Percentiles rank a stretch among this genome's conserved stretches.
Evolutionary conservation across 495 filamentous ascomycete species (phyloP).

Genomic region (Entonaema liquescens): DNA sequence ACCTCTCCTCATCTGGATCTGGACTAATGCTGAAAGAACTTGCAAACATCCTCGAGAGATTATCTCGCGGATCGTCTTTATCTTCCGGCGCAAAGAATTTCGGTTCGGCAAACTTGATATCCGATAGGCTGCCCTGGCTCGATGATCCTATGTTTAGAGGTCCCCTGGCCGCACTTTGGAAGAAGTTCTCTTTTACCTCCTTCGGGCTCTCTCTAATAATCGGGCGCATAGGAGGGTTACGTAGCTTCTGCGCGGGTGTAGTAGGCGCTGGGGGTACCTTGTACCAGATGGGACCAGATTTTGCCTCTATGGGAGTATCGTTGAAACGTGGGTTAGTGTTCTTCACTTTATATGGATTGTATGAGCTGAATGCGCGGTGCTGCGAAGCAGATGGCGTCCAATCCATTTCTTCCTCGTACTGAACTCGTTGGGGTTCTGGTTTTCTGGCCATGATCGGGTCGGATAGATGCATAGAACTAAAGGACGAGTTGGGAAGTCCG

Average conservation of each 20-base stretch:
- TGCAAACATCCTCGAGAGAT: constrained; percentile 46
- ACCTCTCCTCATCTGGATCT: constrained; percentile 34
- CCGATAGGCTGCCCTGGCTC: constrained; percentile 16
- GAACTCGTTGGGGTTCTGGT: constrained; percentile 23
- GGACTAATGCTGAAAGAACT: constrained; percentile 46
- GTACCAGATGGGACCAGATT: constrained; percentile 61
- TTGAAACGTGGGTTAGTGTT: constrained; percentile 63
- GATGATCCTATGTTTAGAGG: constrained; percentile 29
- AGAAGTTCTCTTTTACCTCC: constrained; percentile 57
- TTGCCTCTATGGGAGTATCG: constrained; percentile 57
- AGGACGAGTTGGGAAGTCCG: constrained; percentile 6
- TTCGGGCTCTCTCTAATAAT: constrained; percentile 54
- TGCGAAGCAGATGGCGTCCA: constrained; percentile 75
- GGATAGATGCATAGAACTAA: constrained; percentile 31
- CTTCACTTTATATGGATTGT: constrained; percentile 52
- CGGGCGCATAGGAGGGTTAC: constrained; percentile 66
- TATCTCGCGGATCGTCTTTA: constrained; percentile 44
- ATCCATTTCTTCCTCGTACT: constrained; percentile 73
- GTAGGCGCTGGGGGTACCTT: constrained; percentile 71
- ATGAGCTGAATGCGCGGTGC: constrained; percentile 58
- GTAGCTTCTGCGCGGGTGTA: constrained; percentile 68
- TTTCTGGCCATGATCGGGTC: constrained; percentile 27
- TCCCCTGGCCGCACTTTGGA: constrained; percentile 38
- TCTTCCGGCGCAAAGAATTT: constrained; percentile 44
- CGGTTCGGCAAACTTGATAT: constrained; percentile 39